Evolutionary conservation across 768 basidiomycete genomes (phyloP), one percentile per base, ranked within the genome.

Genomic region (Mycena polygramma): DNA sequence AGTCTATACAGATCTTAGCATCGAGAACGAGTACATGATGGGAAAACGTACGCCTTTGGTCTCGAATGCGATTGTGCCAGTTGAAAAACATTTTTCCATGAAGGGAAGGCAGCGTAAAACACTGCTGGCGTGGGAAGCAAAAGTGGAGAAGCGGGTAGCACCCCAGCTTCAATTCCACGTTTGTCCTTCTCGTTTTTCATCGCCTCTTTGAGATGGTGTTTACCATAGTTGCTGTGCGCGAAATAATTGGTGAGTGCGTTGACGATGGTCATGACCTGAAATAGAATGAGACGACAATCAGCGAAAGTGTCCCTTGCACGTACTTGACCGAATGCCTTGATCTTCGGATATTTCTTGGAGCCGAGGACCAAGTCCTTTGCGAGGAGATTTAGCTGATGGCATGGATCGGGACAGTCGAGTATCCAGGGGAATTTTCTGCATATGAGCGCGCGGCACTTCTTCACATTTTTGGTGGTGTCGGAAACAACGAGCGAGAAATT

Each of bases 351-450:
- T 2, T 10, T 43, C 51, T 72, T 72, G 17, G 67, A 72, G 15
- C 67, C 67, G 7, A 63, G 36, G 24, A 69, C 60, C 4, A 75
- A 36, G 37, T 70, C 68, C 52, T 75, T 75, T 19, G 64, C 51
- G 2, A 69, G 53, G 0, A 74, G 66, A 51, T 74, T 74, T 1
- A 74, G 54, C 41, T 70, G 60, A 36, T 75, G 71, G 39, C 73
- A 72, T 4, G 68, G 68, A 48, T 75, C 73, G 6, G 63, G 68
- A 11, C 71, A 49, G 51, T 74, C 74, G 0, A 75, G 37, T 11
- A 75, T 75, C 57, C 73, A 72, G 1, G 73, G 75, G 17, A 48
- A 70, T 24, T 65, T 65, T 17, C 45, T 26, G 24, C 66, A 74
- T 17, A 75, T 69, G 11, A 74, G 57, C 9, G 19, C 24, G 2